A percentile compares a stretch with the other conserved stretches of the same genome.
Evolutionary conservation across 176 grass and related monocot genomes (phyloP).

Genomic region (Ananas comosus): DNA sequence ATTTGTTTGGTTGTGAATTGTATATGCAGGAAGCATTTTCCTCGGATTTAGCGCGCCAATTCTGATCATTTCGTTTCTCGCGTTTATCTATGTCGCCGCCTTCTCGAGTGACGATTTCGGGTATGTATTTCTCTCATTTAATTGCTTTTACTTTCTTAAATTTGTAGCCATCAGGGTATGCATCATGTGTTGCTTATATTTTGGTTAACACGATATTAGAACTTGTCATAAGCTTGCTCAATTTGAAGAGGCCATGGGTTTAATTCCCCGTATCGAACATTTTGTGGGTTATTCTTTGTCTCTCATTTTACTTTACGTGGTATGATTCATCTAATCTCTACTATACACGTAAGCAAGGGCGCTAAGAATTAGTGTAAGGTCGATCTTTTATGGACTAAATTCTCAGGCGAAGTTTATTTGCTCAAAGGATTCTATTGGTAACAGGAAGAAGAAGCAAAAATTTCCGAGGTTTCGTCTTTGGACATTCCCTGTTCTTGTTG

Average conservation of each 20-base stretch:
- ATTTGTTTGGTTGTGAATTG: slow-evolving; percentile 5
- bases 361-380: too few relatives aligned
- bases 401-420: neutral
- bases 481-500: slow-evolving; percentile 79
- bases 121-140: slow-evolving; percentile 30
- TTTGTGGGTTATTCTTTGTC: too few relatives aligned
- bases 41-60: slow-evolving; percentile 70
- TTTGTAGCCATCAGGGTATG: neutral
- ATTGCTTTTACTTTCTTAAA: neutral
- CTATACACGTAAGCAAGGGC: too few relatives aligned
- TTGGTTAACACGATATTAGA: too few relatives aligned
- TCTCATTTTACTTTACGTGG: too few relatives aligned
- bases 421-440: neutral
- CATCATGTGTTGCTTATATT: too few relatives aligned
- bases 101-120: slow-evolving; percentile 41
- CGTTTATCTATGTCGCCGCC: slow-evolving; percentile 54
- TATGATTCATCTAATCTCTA: too few relatives aligned
- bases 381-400: too few relatives aligned
- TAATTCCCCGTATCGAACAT: too few relatives aligned
- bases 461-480: slow-evolving; percentile 70
- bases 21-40: slow-evolving; percentile 53
- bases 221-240: too few relatives aligned
- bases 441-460: slow-evolving; percentile 56
- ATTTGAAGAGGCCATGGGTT: too few relatives aligned
- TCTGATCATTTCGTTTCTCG: slow-evolving; percentile 52